Conservation (phyloP, 23 red algal genomes). For the Gracilaria gracilis region DNA sequence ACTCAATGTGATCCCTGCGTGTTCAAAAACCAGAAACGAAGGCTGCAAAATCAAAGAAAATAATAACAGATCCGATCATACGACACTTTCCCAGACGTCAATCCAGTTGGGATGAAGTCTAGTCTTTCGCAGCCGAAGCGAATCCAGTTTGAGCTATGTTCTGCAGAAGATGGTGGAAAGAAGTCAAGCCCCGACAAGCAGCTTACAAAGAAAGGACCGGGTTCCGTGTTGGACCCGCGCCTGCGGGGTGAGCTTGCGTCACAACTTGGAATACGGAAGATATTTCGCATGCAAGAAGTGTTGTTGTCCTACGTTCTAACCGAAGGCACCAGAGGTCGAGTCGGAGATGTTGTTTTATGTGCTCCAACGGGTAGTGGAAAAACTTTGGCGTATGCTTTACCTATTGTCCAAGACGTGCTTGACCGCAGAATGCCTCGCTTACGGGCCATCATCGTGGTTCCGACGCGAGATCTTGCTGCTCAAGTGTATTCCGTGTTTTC, state of each 20-base stretch:
- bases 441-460: constrained; percentile 85
- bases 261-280: constrained; percentile 7
- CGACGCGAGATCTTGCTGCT: constrained; percentile 83
- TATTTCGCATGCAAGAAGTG: constrained; percentile 68
- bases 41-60: too few species aligned
- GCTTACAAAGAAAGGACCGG: too few species aligned
- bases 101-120: constrained; percentile 3
- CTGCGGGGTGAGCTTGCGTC: not conserved
- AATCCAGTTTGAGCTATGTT: constrained; percentile 14
- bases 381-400: constrained; percentile 92
- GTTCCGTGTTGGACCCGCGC: not conserved
- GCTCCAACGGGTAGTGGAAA: constrained; percentile 98
- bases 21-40: too few species aligned
- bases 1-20: too few species aligned
- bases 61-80: too few species aligned
- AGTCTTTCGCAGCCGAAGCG: not conserved
- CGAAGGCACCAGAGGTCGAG: not conserved
- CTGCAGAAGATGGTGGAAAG: not conserved
- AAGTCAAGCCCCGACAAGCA: not conserved
- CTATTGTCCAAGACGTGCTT: constrained; percentile 62
- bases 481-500: constrained; percentile 77
- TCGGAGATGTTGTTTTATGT: constrained; percentile 80
- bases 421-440: constrained; percentile 45
- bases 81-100: too few species aligned
- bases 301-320: constrained; percentile 41